Evolutionary conservation across 2,329 filamentous ascomycete genomes (phyloP).

Genomic region (Ceratocystis colombiana): DNA sequence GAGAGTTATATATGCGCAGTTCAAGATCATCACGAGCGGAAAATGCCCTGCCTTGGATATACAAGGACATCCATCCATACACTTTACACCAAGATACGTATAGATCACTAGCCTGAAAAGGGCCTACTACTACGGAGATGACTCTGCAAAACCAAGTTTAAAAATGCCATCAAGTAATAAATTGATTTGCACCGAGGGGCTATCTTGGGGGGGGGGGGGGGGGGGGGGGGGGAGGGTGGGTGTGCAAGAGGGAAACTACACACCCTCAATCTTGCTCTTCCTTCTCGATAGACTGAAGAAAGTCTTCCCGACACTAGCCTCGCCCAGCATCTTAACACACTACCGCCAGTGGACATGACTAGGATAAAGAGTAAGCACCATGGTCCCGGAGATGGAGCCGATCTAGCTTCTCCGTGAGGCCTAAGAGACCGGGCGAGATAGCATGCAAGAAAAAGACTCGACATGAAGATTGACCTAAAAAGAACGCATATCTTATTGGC

Average conservation of each 20-base stretch:
- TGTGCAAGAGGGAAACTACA: not conserved
- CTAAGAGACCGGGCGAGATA: not conserved
- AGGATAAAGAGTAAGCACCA: constrained; percentile 3
- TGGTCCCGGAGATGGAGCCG: not conserved
- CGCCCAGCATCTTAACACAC: not conserved
- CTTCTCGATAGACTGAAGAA: not conserved
- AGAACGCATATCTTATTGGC: too few species aligned
- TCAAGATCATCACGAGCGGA: too few species aligned
- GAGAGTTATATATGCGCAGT: constrained; percentile 2
- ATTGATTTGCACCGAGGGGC: constrained; percentile 12
- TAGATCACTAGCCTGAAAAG: not conserved
- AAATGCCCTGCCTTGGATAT: too few species aligned
- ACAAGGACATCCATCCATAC: not conserved
- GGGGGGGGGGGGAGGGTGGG: not conserved
- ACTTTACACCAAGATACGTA: not conserved
- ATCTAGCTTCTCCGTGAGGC: not conserved
- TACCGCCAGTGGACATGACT: not conserved
- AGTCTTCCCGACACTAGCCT: not conserved
- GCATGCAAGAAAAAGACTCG: not conserved
- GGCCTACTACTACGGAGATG: not conserved
- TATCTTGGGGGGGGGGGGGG: too few species aligned
- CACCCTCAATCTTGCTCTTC: not conserved
- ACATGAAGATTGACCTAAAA: too few species aligned
- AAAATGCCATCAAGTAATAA: constrained; percentile 18
- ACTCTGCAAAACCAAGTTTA: not conserved